phyloP scores from a whole-genome alignment of 139 green algal species.

The Nannochloris sp. region DNA sequence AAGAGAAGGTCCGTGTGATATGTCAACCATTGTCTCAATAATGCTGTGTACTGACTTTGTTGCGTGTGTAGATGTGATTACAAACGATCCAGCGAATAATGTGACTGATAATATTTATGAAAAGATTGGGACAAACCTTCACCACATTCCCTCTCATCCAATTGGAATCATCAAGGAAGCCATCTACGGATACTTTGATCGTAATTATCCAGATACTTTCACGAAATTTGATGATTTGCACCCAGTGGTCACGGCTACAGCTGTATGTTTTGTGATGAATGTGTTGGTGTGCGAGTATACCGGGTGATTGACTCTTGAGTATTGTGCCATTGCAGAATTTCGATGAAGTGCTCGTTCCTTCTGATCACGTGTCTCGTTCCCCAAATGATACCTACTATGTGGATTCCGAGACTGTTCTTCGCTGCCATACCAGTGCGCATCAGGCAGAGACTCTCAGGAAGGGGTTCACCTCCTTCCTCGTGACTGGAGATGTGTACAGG shows the following conservation, averaged over 20 bases:
- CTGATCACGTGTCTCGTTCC: slow-evolving; percentile 77
- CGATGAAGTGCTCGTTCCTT: slow-evolving; percentile 86
- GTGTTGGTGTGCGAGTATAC: slow-evolving; percentile 1
- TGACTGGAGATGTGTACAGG: slow-evolving; percentile 95
- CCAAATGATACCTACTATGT: slow-evolving; percentile 99
- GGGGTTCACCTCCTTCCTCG: slow-evolving; percentile 75
- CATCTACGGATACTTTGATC: slow-evolving; percentile 94
- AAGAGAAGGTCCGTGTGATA: neutral
- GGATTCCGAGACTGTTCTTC: slow-evolving; percentile 59
- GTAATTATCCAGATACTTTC: slow-evolving; percentile 52
- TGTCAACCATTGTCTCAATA: neutral
- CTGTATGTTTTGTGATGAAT: neutral
- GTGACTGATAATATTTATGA: slow-evolving; percentile 91
- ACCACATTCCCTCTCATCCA: slow-evolving; percentile 76
- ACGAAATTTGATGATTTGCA: slow-evolving; percentile 81
- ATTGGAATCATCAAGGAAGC: slow-evolving; percentile 93
- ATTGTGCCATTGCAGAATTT: slow-evolving; percentile 49
- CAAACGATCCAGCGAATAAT: slow-evolving; percentile 82
- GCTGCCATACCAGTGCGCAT: slow-evolving; percentile 79
- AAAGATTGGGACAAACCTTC: slow-evolving; percentile 88
- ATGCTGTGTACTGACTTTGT: neutral
- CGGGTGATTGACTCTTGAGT: neutral
- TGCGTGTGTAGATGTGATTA: slow-evolving; percentile 58
- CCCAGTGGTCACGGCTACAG: slow-evolving; percentile 67
- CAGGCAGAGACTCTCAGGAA: slow-evolving; percentile 78